A percentile compares a stretch with the other conserved stretches of the same genome.
Evolutionary conservation across 164 flowering plant genomes (phyloP).

Genomic region (Umbellularia californica): DNA sequence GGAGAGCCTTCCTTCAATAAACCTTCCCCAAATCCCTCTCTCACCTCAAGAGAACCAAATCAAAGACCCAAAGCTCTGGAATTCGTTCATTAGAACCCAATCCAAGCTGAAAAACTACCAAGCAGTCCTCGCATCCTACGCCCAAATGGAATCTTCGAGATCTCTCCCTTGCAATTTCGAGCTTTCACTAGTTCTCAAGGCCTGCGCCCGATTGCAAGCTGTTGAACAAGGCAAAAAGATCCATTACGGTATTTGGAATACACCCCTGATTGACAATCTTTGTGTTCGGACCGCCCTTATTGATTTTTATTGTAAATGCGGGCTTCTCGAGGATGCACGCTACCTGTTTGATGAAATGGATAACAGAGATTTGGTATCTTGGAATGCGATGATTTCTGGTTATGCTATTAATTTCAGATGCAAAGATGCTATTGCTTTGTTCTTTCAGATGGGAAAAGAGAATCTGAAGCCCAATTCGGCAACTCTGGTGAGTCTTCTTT

Average conservation of each 20-base stretch:
- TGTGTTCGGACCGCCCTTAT: constrained; percentile 41
- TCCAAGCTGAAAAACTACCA: constrained; percentile 38
- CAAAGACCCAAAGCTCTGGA: constrained; percentile 31
- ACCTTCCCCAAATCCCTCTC: constrained; percentile 6
- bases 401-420: constrained; percentile 21
- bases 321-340: constrained; percentile 34
- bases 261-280: constrained; percentile 29
- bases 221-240: constrained; percentile 35
- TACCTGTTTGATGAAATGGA: constrained; percentile 38
- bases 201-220: constrained; percentile 35
- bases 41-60: constrained; percentile 8
- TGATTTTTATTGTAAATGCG: constrained; percentile 45
- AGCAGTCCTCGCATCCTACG: constrained; percentile 33
- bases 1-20: constrained; percentile 6
- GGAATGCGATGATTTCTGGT: constrained; percentile 51
- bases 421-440: constrained; percentile 33
- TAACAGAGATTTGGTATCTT: constrained; percentile 33
- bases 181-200: constrained; percentile 47
- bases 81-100: constrained; percentile 31
- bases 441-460: constrained; percentile 27
- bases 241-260: constrained; percentile 20
- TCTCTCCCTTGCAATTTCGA: constrained; percentile 17
- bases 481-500: constrained; percentile 43
- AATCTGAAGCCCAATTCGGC: constrained; percentile 34
- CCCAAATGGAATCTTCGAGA: constrained; percentile 36